A percentile compares a stretch with the other conserved stretches of the same genome.
Evolutionary conservation across 345 rosid species (phyloP).

Genomic region (Limnanthes douglasii): DNA sequence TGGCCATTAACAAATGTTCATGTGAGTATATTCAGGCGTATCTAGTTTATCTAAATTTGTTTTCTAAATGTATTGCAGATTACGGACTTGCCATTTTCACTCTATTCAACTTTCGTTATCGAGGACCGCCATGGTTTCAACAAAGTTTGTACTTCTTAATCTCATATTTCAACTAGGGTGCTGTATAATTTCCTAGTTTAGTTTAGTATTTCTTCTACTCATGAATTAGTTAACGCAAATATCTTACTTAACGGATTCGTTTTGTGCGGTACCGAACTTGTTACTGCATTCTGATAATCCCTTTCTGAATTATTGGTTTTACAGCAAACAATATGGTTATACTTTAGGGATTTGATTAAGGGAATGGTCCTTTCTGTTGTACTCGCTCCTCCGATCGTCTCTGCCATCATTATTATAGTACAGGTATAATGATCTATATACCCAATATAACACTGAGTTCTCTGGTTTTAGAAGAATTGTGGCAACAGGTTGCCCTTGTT

Average conservation of each 20-base stretch:
- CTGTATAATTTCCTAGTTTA: slow-evolving; percentile 4
- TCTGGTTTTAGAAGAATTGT: too few relatives aligned
- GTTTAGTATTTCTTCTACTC: neutral
- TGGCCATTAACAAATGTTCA: neutral
- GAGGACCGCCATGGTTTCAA: slow-evolving; percentile 98
- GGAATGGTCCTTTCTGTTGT: slow-evolving; percentile 55
- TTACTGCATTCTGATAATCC: too few relatives aligned
- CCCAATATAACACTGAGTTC: too few relatives aligned
- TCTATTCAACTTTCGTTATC: slow-evolving; percentile 93
- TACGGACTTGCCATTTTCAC: slow-evolving; percentile 91
- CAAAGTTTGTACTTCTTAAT: slow-evolving; percentile 38
- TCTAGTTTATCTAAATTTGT: neutral
- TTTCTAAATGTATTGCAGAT: slow-evolving; percentile 42
- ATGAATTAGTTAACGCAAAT: too few relatives aligned
- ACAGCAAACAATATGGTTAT: slow-evolving; percentile 97
- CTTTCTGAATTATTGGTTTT: too few relatives aligned
- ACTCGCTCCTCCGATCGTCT: slow-evolving; percentile 83
- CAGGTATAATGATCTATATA: slow-evolving; percentile 49
- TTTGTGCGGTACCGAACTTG: too few relatives aligned
- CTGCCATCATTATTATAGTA: slow-evolving; percentile 70
- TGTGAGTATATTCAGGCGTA: neutral
- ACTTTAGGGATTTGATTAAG: slow-evolving; percentile 78
- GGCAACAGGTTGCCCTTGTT: too few relatives aligned
- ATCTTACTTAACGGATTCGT: too few relatives aligned
- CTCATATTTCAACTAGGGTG: slow-evolving; percentile 2